phyloP scores from a whole-genome alignment of 2,329 filamentous ascomycete species.

The Calonectria pseudoreteaudii region DNA sequence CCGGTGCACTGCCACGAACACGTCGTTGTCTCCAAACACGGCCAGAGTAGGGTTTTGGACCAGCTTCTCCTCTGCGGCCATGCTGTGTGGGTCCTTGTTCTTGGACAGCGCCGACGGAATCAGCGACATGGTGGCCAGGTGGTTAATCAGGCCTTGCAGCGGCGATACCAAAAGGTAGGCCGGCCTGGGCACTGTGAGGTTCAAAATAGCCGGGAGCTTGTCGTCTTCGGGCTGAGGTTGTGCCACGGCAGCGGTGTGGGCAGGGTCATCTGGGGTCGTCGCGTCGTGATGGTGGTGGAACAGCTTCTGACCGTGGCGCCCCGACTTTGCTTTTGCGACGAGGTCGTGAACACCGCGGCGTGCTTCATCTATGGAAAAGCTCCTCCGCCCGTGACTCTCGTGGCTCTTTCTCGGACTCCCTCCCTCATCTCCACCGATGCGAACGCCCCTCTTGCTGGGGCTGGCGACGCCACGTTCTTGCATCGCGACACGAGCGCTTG shows the following conservation, averaged over 20 bases:
- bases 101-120: constrained; percentile 46
- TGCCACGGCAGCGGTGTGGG: constrained; percentile 25
- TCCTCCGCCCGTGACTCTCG: constrained; percentile 47
- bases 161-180: constrained; percentile 78
- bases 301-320: constrained; percentile 29
- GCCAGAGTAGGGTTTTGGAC: constrained; percentile 71
- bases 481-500: constrained; percentile 49
- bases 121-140: constrained; percentile 72
- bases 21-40: constrained; percentile 80
- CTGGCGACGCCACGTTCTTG: constrained; percentile 41
- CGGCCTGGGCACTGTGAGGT: constrained; percentile 52
- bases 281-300: constrained; percentile 20
- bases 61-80: constrained; percentile 65
- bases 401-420: constrained; percentile 53
- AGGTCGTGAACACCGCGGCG: constrained; percentile 61
- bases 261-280: neutral
- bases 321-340: constrained; percentile 53
- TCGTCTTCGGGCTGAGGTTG: constrained; percentile 36
- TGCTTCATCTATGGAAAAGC: constrained; percentile 61
- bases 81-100: constrained; percentile 37
- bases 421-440: constrained; percentile 63
- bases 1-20: constrained; percentile 75
- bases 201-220: constrained; percentile 46
- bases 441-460: constrained; percentile 53
- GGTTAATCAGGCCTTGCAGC: constrained; percentile 69